Base-by-base conservation (phyloP, 2,329 filamentous ascomycete genomes). In the Fusarium kyushuense region DNA sequence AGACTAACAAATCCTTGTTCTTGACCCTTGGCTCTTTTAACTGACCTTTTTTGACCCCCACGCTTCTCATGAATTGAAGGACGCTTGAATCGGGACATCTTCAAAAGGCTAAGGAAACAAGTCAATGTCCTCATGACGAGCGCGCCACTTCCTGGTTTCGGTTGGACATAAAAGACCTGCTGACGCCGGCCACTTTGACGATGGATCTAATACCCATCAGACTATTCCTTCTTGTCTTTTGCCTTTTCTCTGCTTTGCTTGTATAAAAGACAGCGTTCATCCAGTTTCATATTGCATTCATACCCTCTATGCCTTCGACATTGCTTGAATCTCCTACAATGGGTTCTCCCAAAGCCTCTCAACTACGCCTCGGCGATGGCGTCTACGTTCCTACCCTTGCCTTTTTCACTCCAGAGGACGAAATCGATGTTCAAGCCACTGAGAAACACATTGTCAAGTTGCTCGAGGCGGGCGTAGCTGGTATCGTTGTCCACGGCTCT, bases 401-500 rank as follows among this genome's bases (percentile, higher is more conserved):
- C 5, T 80, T 80, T 70, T 80, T 80, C 72, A 75, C 74, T 5
- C 59, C 72, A 1, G 71, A 76, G 4, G 78, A 80, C 41, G 76
- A 78, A 4, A 48, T 80, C 21, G 75, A 80, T 51, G 67, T 67
- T 9, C 60, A 70, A 10, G 73, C 75, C 4, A 74, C 79, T 47
- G 75, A 78, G 52, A 69, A 71, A 29, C 79, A 80, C 42, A 64
- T 79, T 45, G 72, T 78, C 47, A 74, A 77, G 36, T 72, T 80
- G 11, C 91, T 91, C 47, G 84, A 89, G 72, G 87, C 91, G 35
- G 91, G 92, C 61, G 88, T 94, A 51, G 86, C 89, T 25, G 92
- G 92, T 14, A 84, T 96, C 49, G 90, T 92, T 48, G 92, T 91
- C 12, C 92, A 94, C 76, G 92, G 92, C 45, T 93, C 90, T 74